Evolutionary conservation across 345 rosid genomes (phyloP).

Genomic region (Erucastrum elatum): DNA sequence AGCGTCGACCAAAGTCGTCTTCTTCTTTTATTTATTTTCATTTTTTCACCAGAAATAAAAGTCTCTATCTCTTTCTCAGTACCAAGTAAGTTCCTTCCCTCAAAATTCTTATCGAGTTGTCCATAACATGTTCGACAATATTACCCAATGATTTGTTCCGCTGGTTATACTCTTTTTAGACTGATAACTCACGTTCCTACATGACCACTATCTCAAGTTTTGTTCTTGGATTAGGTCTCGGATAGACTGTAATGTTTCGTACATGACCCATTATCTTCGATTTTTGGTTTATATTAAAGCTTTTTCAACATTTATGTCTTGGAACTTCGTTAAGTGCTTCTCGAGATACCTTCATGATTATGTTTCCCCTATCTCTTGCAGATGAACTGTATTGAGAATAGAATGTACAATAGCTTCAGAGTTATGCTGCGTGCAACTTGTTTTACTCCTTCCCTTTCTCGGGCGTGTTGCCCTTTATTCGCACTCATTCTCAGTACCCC

Average conservation of each 20-base stretch:
- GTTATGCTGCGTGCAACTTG: constrained; percentile 50
- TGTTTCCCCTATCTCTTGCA: constrained; percentile 16
- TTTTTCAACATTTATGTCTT: neutral
- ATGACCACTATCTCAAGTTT: neutral
- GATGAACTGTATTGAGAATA: constrained; percentile 21
- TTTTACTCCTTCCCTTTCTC: constrained; percentile 42
- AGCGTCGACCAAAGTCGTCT: too few relatives aligned
- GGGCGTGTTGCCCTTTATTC: constrained; percentile 31
- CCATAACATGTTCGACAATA: constrained; percentile 31
- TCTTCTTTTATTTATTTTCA: too few relatives aligned
- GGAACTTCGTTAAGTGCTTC: neutral
- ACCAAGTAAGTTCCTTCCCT: too few relatives aligned
- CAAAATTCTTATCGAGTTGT: neutral
- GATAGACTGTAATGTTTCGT: neutral
- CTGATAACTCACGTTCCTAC: neutral
- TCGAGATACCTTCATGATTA: neutral
- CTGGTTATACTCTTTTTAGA: constrained; percentile 5
- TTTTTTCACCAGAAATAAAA: too few relatives aligned
- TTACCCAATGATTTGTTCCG: neutral
- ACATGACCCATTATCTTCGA: neutral
- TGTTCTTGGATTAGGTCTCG: constrained; percentile 4
- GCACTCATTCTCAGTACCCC: constrained; percentile 43
- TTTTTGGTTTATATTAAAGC: constrained; percentile 6
- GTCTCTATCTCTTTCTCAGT: too few relatives aligned
- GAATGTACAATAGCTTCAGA: constrained; percentile 9